phyloP scores from a whole-genome alignment of 257 asterid genomes.

The Nicotiana knightiana region DNA sequence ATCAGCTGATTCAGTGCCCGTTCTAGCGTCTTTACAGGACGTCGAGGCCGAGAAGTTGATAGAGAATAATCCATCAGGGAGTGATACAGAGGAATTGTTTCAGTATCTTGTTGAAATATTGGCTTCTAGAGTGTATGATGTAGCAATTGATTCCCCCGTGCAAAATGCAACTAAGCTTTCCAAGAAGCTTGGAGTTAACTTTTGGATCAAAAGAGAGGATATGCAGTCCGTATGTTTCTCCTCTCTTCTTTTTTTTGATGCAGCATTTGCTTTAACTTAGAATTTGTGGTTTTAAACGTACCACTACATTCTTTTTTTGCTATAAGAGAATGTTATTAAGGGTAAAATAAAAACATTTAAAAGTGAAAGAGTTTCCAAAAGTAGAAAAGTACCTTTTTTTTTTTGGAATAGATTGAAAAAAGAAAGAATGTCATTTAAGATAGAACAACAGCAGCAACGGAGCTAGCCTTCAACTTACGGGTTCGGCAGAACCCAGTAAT shows the following conservation, averaged over 20 bases:
- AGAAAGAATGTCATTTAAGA: too few species aligned
- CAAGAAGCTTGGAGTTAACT: constrained; percentile 47
- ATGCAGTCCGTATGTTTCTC: constrained; percentile 52
- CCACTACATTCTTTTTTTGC: neutral
- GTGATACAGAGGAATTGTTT: constrained; percentile 12
- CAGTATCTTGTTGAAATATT: constrained; percentile 67
- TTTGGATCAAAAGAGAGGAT: constrained; percentile 89
- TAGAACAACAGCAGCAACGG: too few species aligned
- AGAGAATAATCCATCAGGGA: constrained; percentile 16
- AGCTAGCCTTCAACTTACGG: too few species aligned
- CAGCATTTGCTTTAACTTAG: too few species aligned
- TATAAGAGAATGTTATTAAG: too few species aligned
- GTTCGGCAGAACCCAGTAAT: too few species aligned
- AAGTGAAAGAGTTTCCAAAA: too few species aligned
- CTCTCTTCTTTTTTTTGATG: too few species aligned
- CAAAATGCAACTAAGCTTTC: constrained; percentile 68
- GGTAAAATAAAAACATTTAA: too few species aligned
- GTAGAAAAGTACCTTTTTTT: too few species aligned
- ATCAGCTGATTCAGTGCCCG: constrained; percentile 17
- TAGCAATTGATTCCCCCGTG: constrained; percentile 73
- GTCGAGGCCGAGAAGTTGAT: constrained; percentile 48
- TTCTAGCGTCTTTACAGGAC: neutral
- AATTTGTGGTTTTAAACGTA: neutral
- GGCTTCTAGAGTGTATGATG: constrained; percentile 75
- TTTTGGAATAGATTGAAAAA: too few species aligned